Evolutionary conservation across 164 flowering plant species (phyloP).

Genomic region (Magnolia changhungtana): DNA sequence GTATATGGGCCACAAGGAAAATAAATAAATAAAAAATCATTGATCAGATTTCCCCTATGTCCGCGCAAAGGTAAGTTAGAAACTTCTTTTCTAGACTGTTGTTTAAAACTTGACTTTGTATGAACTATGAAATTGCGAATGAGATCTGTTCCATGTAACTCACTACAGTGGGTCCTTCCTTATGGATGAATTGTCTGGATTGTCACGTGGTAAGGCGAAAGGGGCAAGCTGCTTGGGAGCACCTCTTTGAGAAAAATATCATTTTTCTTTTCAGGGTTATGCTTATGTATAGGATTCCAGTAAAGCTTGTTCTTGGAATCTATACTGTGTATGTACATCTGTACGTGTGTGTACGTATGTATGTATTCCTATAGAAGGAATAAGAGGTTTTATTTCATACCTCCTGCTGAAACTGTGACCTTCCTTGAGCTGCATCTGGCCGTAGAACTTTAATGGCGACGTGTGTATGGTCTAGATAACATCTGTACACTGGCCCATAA

Average conservation of each 20-base stretch:
- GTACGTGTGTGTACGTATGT: background rate
- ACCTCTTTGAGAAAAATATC: too few species aligned
- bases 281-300: background rate
- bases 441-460: conserved; percentile 73
- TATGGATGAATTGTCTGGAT: too few species aligned
- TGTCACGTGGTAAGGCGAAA: background rate
- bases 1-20: too few species aligned
- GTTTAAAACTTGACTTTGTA: too few species aligned
- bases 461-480: conserved; percentile 61
- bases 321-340: too few species aligned
- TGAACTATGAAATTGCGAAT: too few species aligned
- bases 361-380: background rate
- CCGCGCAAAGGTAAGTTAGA: too few species aligned
- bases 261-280: background rate
- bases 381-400: conserved; percentile 15
- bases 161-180: too few species aligned
- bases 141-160: too few species aligned
- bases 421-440: conserved; percentile 85
- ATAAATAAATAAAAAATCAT: too few species aligned
- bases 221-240: background rate
- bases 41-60: too few species aligned
- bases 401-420: conserved; percentile 77
- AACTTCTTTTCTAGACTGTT: too few species aligned
- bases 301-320: background rate
- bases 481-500: conserved; percentile 68